Percentiles rank a stretch among this genome's conserved stretches.
Evolutionary conservation across 1,139 yeast species (phyloP).

Genomic region (Debaryomyces sp.): DNA sequence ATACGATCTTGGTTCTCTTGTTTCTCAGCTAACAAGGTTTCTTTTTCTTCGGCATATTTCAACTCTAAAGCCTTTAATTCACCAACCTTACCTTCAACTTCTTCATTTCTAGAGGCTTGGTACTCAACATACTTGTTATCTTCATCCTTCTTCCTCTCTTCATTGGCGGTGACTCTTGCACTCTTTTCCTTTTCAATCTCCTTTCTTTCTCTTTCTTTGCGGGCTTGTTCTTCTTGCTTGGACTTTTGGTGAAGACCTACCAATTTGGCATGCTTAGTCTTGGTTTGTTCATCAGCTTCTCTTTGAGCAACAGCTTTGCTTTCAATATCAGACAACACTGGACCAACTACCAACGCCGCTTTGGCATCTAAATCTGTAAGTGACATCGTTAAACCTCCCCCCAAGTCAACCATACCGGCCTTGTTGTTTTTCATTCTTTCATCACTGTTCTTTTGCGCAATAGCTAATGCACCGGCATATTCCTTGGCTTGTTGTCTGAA

Average conservation of each 20-base stretch:
- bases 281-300: constrained; percentile 51
- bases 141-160: constrained; percentile 43
- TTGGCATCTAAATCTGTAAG: constrained; percentile 76
- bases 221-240: constrained; percentile 52
- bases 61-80: constrained; percentile 39
- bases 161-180: constrained; percentile 38
- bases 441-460: constrained; percentile 69
- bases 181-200: constrained; percentile 44
- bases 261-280: constrained; percentile 37
- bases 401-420: constrained; percentile 70
- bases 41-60: constrained; percentile 38
- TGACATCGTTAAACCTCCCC: constrained; percentile 85
- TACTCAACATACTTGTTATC: constrained; percentile 37
- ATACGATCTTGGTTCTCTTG: constrained; percentile 45
- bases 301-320: constrained; percentile 75
- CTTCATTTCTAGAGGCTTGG: constrained; percentile 37
- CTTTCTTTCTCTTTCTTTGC: constrained; percentile 49
- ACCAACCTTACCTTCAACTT: constrained; percentile 38
- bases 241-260: constrained; percentile 43
- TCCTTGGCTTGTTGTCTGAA: constrained; percentile 46
- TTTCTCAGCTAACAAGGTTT: constrained; percentile 40
- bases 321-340: constrained; percentile 79
- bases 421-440: constrained; percentile 52
- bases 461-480: constrained; percentile 51
- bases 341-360: constrained; percentile 82